Percentiles rank a stretch among this genome's conserved stretches.
Evolutionary conservation across 495 filamentous ascomycete species (phyloP).

Genomic region (Talaromyces liani): DNA sequence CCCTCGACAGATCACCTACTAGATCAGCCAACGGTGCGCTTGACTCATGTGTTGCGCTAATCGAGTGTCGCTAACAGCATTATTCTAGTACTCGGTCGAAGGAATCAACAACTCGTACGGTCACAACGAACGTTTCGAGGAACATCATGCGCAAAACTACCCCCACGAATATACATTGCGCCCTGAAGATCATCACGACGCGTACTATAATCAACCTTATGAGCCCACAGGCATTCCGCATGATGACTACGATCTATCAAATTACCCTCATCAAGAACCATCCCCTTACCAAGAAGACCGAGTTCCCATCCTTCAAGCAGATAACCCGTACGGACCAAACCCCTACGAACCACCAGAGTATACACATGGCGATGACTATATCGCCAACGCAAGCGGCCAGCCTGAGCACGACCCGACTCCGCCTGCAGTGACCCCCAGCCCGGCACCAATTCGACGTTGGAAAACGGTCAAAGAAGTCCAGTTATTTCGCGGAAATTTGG

Average conservation of each 20-base stretch:
- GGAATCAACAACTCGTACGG: slow-evolving; percentile 64
- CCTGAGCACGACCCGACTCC: neutral
- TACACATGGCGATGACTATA: slow-evolving; percentile 21
- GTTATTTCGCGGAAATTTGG: slow-evolving; percentile 92
- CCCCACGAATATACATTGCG: slow-evolving; percentile 64
- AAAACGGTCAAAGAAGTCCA: slow-evolving; percentile 99
- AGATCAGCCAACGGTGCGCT: slow-evolving; percentile 64
- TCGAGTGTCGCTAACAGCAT: slow-evolving; percentile 8
- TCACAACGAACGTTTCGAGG: slow-evolving; percentile 58
- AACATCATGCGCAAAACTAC: slow-evolving; percentile 39
- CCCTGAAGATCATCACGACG: slow-evolving; percentile 77
- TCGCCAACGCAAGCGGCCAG: neutral
- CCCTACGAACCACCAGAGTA: slow-evolving; percentile 33
- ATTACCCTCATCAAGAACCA: slow-evolving; percentile 42
- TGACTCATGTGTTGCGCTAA: slow-evolving; percentile 2
- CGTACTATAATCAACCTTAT: slow-evolving; percentile 79
- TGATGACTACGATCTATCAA: slow-evolving; percentile 49
- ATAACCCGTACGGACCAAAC: slow-evolving; percentile 52
- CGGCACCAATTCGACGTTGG: slow-evolving; percentile 79
- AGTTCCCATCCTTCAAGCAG: slow-evolving; percentile 52
- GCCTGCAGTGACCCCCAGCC: slow-evolving; percentile 42
- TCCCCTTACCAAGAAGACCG: slow-evolving; percentile 51
- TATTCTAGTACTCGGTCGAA: slow-evolving; percentile 65
- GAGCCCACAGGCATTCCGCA: slow-evolving; percentile 49
- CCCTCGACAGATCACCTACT: slow-evolving; percentile 63